phyloP scores from a whole-genome alignment of 2,329 filamentous ascomycete species.

The Achaetomium macrosporum region DNA sequence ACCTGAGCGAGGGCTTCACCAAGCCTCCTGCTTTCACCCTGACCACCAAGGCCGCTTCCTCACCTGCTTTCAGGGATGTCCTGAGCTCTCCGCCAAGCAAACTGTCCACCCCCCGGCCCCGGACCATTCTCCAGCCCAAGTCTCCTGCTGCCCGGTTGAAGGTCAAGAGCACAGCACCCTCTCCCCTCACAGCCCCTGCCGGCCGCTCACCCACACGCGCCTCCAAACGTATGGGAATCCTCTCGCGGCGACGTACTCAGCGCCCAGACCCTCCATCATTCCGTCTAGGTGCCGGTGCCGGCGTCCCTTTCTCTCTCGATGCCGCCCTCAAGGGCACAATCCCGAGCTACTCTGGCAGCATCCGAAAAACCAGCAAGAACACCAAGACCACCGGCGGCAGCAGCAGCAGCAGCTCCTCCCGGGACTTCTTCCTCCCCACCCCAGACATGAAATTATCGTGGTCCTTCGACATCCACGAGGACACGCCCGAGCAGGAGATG shows the following conservation, averaged over 20 bases:
- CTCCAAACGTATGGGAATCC: constrained; percentile 61
- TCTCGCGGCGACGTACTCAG: constrained; percentile 59
- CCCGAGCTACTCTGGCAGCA: constrained; percentile 48
- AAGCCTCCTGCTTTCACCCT: constrained; percentile 44
- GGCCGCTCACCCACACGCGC: constrained; percentile 71
- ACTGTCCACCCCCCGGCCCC: constrained; percentile 34
- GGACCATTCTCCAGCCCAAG: constrained; percentile 46
- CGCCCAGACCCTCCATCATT: constrained; percentile 68
- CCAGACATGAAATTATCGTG: constrained; percentile 58
- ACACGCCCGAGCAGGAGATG: constrained; percentile 83
- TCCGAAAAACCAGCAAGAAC: constrained; percentile 21
- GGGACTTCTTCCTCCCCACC: constrained; percentile 34
- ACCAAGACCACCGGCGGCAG: constrained; percentile 16
- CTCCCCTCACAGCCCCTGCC: constrained; percentile 61
- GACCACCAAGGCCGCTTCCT: constrained; percentile 37
- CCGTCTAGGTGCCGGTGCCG: constrained; percentile 39
- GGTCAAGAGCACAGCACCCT: constrained; percentile 40
- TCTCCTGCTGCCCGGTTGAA: constrained; percentile 46
- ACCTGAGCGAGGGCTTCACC: constrained; percentile 39
- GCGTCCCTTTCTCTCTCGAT: constrained; percentile 74
- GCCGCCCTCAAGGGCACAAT: constrained; percentile 75
- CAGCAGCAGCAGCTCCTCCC: neutral
- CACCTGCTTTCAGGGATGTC: constrained; percentile 28
- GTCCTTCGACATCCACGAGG: constrained; percentile 94
- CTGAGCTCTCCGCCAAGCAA: constrained; percentile 30